These are phyloP conservation scores for Neckera pumila DNA, from an alignment of 225 moss, liverwort and hornwort genomes.

Conservation along the genomic window DNA sequence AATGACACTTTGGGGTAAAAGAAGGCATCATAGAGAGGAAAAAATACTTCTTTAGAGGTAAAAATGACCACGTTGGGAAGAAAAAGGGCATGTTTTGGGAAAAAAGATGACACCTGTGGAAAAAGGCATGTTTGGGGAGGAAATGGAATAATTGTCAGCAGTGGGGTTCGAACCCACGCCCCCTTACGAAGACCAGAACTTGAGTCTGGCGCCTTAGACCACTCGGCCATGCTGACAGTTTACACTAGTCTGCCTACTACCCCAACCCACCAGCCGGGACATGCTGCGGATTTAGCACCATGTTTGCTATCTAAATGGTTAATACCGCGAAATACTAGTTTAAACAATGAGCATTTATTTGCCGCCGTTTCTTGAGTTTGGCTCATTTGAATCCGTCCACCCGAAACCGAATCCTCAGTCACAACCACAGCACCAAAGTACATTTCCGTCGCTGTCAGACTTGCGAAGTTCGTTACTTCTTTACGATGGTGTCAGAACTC, in stretches of 20 bases:
- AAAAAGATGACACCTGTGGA: too few relatives aligned
- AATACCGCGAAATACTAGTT: accelerated
- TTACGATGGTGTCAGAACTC: neutral
- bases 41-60: too few relatives aligned
- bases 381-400: neutral
- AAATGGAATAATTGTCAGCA: slow-evolving; percentile 7
- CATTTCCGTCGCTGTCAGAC: neutral
- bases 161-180: slow-evolving; percentile 58
- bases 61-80: too few relatives aligned
- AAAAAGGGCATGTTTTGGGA: too few relatives aligned
- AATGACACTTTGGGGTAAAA: too few relatives aligned
- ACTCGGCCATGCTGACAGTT: slow-evolving; percentile 36
- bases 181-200: slow-evolving; percentile 56
- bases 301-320: neutral
- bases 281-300: accelerated
- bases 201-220: slow-evolving; percentile 58
- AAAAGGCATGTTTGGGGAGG: neutral
- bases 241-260: accelerated
- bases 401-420: neutral
- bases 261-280: accelerated
- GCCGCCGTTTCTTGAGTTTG: neutral
- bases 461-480: neutral
- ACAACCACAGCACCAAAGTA: neutral
- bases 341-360: neutral
- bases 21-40: neutral